Evolutionary conservation across 176 grass and related monocot genomes (phyloP), one percentile per base, ranked within the genome.

Genomic region (Microstegium vimineum): DNA sequence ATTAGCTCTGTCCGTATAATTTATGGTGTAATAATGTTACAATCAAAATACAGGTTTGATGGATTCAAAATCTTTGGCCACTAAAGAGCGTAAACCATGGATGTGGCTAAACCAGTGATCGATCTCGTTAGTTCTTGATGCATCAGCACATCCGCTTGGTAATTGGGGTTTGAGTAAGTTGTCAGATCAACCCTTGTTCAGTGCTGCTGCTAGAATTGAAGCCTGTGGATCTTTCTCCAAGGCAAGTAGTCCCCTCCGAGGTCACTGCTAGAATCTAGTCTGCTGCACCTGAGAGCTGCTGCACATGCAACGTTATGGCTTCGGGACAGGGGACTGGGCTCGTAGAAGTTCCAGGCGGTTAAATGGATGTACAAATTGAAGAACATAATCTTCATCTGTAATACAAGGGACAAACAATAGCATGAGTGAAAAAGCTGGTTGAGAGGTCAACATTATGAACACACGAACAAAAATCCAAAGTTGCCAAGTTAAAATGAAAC

Each of bases 361-460:
- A 77, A 89, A 99, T 54, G 93, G 97, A 31, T 92, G 91, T 64
- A 81, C 79, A 90, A 96, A 99, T 82, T 99, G 97, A 31, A 99
- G 86, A 51, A 96, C 25, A 30, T 99, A 99, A 45, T 99, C 93
- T 89, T 99, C 97, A 83, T 94, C 97, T 99, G 87, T 2, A 66
- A 83, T 13, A 71, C 13, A 83, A 78, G 51, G 26, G 43, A 45
- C 12, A 75, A 40, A 67, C 70, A 62, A 84, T 76, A 51, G 40
- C 70, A 86, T 46, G 16, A 17, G 5, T 65, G 73, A 66, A 52
- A 70, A 70, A 5, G 18, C 40, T 34, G 68, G 16, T 45, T 51
- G 4, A 71, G 2, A 68, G 43, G 23, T 51, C 40, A 31, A 43
- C 27, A 78, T 56, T 49, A 68, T 42, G 76, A 68, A 70, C 18